These are phyloP conservation scores for Kwoniella newhampshirensis DNA, from an alignment of 768 basidiomycete species.

Conservation along the genomic window DNA sequence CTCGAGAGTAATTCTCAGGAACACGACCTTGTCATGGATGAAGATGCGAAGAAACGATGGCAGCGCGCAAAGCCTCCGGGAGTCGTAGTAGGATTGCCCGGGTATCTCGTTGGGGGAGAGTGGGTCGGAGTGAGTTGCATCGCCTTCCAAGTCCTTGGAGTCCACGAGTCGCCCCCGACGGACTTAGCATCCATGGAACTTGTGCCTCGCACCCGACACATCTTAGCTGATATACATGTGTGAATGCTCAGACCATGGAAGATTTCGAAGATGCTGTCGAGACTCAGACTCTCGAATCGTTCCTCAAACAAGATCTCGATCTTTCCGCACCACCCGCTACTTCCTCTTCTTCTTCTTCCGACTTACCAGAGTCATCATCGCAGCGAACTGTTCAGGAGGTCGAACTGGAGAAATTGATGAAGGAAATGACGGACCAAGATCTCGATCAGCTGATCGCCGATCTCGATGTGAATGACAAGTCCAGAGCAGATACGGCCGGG, in stretches of 20 bases:
- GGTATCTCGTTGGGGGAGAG: constrained; percentile 49
- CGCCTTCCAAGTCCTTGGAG: too few relatives aligned
- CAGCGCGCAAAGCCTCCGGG: constrained; percentile 46
- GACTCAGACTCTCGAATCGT: constrained; percentile 28
- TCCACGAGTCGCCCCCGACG: too few relatives aligned
- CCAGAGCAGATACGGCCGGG: constrained; percentile 2
- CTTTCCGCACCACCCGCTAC: constrained; percentile 5
- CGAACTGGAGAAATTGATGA: constrained; percentile 43
- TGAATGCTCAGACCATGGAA: constrained; percentile 39
- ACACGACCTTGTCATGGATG: constrained; percentile 43
- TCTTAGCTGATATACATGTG: background rate
- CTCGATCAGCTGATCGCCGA: constrained; percentile 33
- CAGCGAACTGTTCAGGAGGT: constrained; percentile 26
- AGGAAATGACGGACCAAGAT: constrained; percentile 41
- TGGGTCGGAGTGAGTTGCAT: constrained; percentile 44
- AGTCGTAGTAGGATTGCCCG: constrained; percentile 40
- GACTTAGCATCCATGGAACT: background rate
- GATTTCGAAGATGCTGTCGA: constrained; percentile 50
- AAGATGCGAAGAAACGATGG: constrained; percentile 47
- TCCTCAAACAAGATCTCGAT: constrained; percentile 45
- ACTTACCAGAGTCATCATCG: background rate
- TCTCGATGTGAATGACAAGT: constrained; percentile 15
- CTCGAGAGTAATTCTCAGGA: constrained; percentile 8
- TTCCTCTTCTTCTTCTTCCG: background rate
- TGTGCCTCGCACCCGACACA: background rate